Conservation (phyloP, 2,329 filamentous ascomycete genomes). For the Nannizziopsis barbatae region DNA sequence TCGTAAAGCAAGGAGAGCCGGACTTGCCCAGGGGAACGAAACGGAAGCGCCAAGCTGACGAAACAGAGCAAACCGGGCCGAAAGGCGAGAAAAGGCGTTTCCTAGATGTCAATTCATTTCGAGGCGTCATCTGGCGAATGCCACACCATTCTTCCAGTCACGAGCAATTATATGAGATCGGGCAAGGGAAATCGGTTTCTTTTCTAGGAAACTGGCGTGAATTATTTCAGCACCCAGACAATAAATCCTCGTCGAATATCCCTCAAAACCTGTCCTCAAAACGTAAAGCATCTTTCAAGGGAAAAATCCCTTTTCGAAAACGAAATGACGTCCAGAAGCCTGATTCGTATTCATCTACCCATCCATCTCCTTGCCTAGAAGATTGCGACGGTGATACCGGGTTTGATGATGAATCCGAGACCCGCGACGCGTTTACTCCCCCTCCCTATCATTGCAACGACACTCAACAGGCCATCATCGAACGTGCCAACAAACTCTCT, state of each 20-base stretch:
- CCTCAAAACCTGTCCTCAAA: neutral
- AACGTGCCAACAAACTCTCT: neutral
- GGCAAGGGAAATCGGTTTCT: conserved; percentile 33
- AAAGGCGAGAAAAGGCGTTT: neutral
- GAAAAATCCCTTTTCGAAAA: neutral
- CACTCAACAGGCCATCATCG: neutral
- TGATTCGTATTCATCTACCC: neutral
- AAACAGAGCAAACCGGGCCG: neutral
- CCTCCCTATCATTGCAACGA: conserved; percentile 6
- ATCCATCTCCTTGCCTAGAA: neutral
- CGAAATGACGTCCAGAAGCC: neutral
- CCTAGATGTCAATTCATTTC: conserved; percentile 20
- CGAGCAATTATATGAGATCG: conserved; percentile 28
- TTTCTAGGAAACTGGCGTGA: conserved; percentile 39
- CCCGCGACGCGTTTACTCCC: neutral
- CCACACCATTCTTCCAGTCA: conserved; percentile 20
- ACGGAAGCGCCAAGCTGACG: conserved; percentile 2
- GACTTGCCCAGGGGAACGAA: neutral
- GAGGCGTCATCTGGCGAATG: conserved; percentile 33
- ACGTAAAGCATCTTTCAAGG: neutral
- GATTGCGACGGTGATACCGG: neutral
- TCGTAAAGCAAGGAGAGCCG: conserved; percentile 3
- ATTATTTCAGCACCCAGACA: conserved; percentile 31
- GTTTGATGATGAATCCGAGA: neutral
- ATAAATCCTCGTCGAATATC: neutral